Evolutionary conservation across 768 basidiomycete genomes (phyloP).

Genomic region (Amanita thiersii): DNA sequence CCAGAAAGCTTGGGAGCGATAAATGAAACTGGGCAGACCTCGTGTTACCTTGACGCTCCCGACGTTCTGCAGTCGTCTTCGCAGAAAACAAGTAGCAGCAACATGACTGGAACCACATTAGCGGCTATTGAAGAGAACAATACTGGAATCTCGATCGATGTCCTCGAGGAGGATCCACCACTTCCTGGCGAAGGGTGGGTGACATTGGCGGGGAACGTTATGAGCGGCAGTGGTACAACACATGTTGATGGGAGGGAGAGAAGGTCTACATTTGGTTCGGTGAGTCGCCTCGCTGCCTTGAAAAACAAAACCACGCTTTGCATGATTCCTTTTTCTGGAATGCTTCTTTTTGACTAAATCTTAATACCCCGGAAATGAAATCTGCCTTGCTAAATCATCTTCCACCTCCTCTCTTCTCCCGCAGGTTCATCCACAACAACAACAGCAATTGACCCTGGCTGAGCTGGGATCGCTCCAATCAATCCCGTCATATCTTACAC

Average conservation of each 20-base stretch:
- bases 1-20: neutral
- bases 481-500: constrained; percentile 47
- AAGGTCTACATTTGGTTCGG: constrained; percentile 56
- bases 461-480: constrained; percentile 64
- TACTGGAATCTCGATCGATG: constrained; percentile 39
- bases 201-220: constrained; percentile 33
- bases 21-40: neutral
- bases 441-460: constrained; percentile 36
- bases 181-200: constrained; percentile 55
- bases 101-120: constrained; percentile 6
- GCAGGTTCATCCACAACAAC: constrained; percentile 34
- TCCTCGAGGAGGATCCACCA: constrained; percentile 67
- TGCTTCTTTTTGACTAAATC: neutral
- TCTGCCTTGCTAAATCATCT: neutral
- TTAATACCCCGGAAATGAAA: neutral
- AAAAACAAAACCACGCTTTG: neutral
- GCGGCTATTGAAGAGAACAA: constrained; percentile 15
- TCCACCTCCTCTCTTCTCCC: constrained; percentile 2
- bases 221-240: constrained; percentile 13
- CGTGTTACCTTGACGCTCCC: neutral
- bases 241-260: constrained; percentile 22
- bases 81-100: constrained; percentile 1
- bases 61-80: neutral
- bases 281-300: constrained; percentile 24
- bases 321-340: neutral